Percentiles rank a stretch among this genome's conserved stretches.
These are phyloP conservation scores for Osmanthus fragrans DNA, from an alignment of 257 asterid species.

Conservation along the genomic window DNA sequence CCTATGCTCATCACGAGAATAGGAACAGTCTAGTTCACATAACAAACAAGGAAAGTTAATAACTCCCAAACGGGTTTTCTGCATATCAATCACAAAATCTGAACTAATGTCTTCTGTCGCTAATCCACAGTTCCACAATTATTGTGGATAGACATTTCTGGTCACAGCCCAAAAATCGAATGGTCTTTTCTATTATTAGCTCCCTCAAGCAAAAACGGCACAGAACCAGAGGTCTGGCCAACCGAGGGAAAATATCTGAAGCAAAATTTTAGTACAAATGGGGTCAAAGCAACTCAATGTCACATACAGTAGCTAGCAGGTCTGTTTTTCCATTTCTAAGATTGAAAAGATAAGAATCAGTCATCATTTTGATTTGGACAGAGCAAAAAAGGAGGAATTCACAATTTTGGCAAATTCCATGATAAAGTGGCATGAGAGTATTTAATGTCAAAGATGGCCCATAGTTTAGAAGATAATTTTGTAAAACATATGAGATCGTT, in stretches of 20 bases:
- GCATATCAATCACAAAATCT: neutral
- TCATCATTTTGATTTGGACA: neutral
- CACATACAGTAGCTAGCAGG: neutral
- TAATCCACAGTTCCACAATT: neutral
- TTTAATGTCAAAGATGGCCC: neutral
- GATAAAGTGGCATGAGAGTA: neutral
- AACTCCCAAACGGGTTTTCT: neutral
- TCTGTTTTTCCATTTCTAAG: neutral
- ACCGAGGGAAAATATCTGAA: neutral
- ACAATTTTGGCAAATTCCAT: neutral
- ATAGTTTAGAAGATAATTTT: neutral
- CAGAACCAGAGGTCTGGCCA: neutral
- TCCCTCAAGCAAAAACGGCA: neutral
- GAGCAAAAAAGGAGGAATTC: neutral
- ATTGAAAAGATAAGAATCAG: neutral
- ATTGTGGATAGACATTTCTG: neutral
- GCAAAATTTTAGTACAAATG: neutral
- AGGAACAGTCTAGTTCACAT: neutral
- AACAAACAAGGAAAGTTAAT: neutral
- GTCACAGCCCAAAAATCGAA: neutral
- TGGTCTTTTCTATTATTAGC: neutral
- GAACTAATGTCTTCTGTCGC: neutral
- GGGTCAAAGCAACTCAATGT: neutral
- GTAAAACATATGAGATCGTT: neutral
- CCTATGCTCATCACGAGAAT: too few relatives aligned